Evolutionary conservation across 2,329 filamentous ascomycete species (phyloP), one percentile per base, ranked within the genome.

Genomic region (Colletotrichum siamense): DNA sequence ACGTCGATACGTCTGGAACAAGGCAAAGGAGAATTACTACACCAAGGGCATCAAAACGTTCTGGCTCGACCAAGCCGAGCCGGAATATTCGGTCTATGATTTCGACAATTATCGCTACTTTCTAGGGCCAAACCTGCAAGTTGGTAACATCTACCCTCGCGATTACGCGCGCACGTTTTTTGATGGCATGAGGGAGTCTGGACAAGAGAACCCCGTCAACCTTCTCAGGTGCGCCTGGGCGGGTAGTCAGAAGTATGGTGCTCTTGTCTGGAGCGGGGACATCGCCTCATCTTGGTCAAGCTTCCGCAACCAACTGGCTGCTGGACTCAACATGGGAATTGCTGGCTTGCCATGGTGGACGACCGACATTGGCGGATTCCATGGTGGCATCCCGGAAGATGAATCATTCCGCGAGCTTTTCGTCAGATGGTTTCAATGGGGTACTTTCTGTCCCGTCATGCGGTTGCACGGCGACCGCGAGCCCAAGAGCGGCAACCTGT

Each of bases 21-120:
- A 89, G 69, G 89, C 85, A 1, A 91, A 91, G 81, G 79, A 88
- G 68, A 91, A 94, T 81, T 94, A 94, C 83, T 90, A 90, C 79
- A 82, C 87, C 64, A 90, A 89, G 69, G 93, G 92, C 3, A 91
- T 94, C 82, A 88, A 89, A 75, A 83, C 90, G 1, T 94, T 94
- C 83, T 94, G 93, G 92, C 87, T 94, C 0, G 93, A 94, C 78
- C 92, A 94, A 81, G 92, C 92, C 0, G 92, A 94, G 79, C 92
- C 92, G 0, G 92, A 94, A 80, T 94, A 93, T 78, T 86, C 84
- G 0, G 87, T 87, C 13, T 94, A 94, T 80, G 91, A 94, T 80
- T 94, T 93, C 79, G 92, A 94, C 72, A 91, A 91, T 78, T 94
- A 91, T 81, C 88, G 92, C 18, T 93, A 93, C 82, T 86, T 90